Evolutionary conservation across 805 yeast species (phyloP).

Genomic region (Lipomyces mesembrius): DNA sequence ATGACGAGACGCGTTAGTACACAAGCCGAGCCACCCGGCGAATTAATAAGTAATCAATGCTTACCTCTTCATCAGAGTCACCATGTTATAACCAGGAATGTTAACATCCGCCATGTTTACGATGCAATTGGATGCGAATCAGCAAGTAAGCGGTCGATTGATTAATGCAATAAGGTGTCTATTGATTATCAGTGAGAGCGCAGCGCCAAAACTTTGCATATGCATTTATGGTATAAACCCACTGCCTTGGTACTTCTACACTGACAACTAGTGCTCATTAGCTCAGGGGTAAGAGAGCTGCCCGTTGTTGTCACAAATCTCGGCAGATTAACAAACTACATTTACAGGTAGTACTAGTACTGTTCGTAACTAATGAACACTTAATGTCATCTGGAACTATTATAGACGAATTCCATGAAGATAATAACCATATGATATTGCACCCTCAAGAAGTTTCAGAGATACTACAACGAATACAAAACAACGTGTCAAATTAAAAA

Average conservation of each 20-base stretch:
- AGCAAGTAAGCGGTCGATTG: neutral
- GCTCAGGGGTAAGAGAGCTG: too few species aligned
- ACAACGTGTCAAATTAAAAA: neutral
- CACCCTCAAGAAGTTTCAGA: neutral
- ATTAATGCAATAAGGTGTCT: neutral
- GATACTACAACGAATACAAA: neutral
- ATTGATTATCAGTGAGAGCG: too few species aligned
- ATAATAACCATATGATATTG: neutral
- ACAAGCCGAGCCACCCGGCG: neutral
- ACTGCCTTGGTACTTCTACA: too few species aligned
- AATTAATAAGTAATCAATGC: neutral
- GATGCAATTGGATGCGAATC: neutral
- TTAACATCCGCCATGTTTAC: conserved; percentile 30
- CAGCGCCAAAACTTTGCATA: too few species aligned
- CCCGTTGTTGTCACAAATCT: too few species aligned
- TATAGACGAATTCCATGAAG: too few species aligned
- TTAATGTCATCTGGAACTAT: neutral
- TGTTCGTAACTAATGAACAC: neutral
- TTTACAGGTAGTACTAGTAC: neutral
- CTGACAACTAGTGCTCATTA: too few species aligned
- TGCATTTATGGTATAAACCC: too few species aligned
- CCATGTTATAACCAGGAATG: conserved; percentile 74
- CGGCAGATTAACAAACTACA: neutral
- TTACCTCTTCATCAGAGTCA: conserved; percentile 72
- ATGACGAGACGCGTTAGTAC: neutral